Conservation (phyloP, 192 early-diverging fungal species). For the Coemansia umbellata region DNA sequence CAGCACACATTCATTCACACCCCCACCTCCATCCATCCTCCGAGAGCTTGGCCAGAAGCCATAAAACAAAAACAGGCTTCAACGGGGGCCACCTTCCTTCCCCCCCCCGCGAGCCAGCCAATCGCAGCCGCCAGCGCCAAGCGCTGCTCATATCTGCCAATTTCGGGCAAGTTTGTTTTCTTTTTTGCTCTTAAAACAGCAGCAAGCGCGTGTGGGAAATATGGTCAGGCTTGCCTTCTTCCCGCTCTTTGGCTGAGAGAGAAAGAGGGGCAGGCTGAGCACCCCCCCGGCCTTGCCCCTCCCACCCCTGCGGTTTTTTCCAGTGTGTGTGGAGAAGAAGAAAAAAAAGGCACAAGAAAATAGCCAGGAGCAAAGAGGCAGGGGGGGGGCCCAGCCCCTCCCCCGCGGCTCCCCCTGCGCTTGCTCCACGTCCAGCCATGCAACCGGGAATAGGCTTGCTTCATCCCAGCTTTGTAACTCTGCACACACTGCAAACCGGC, state of each 20-base stretch:
- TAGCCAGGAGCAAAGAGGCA: background rate
- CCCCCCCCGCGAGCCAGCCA: background rate
- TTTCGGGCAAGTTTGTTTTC: background rate
- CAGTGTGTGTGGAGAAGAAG: background rate
- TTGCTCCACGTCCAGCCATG: background rate
- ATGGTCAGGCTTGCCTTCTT: background rate
- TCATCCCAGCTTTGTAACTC: no score
- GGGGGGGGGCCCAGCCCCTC: background rate
- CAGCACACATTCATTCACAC: no score
- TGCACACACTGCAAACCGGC: background rate
- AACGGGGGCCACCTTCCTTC: no score
- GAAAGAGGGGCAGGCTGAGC: slow-evolving; percentile 1
- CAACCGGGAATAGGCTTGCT: background rate
- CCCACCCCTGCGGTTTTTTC: background rate
- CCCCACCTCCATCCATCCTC: no score
- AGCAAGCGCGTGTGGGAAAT: background rate
- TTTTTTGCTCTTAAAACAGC: background rate
- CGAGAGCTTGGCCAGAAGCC: no score
- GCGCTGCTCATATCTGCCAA: background rate
- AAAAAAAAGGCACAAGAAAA: background rate
- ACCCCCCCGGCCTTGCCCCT: background rate
- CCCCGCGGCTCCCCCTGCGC: background rate
- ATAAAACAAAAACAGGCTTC: no score
- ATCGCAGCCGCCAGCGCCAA: no score
- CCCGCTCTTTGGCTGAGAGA: background rate